These are phyloP conservation scores for Lactarius evosmus DNA, from an alignment of 768 basidiomycete species.

Conservation along the genomic window DNA sequence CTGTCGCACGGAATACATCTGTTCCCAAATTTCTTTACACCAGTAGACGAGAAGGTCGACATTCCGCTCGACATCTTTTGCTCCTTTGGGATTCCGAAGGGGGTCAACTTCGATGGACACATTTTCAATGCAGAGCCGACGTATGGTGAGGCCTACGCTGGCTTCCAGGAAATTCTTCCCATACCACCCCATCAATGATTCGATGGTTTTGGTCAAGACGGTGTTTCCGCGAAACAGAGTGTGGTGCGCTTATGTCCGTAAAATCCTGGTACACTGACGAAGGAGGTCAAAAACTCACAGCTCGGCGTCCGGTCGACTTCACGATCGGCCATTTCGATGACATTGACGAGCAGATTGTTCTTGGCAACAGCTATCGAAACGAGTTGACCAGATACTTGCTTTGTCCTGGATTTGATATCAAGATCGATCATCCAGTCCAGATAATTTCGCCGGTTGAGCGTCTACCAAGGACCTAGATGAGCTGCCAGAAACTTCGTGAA, in stretches of 20 bases:
- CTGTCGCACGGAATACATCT: conserved; percentile 68
- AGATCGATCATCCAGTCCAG: conserved; percentile 75
- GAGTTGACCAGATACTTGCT: conserved; percentile 56
- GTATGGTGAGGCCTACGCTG: conserved; percentile 69
- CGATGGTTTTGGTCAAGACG: conserved; percentile 58
- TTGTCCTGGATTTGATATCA: conserved; percentile 63
- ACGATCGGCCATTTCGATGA: conserved; percentile 63
- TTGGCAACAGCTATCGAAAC: conserved; percentile 69
- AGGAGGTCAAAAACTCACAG: conserved; percentile 44
- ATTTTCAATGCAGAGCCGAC: conserved; percentile 66
- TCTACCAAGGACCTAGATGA: conserved; percentile 36
- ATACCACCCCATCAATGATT: conserved; percentile 76
- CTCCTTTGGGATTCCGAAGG: conserved; percentile 54
- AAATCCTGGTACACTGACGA: conserved; percentile 3
- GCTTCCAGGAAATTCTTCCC: conserved; percentile 78
- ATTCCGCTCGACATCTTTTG: conserved; percentile 62
- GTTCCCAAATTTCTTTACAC: conserved; percentile 78
- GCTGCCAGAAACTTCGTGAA: conserved; percentile 5
- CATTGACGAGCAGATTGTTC: conserved; percentile 60
- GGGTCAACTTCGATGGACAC: conserved; percentile 83
- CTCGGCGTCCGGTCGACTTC: conserved; percentile 68
- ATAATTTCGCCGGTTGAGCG: conserved; percentile 56
- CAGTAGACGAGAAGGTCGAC: conserved; percentile 69
- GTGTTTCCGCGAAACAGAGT: conserved; percentile 70
- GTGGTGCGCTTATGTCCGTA: conserved; percentile 54